These are phyloP conservation scores for Sequoiadendron giganteum DNA, from an alignment of 75 land plant genomes.

Conservation along the genomic window DNA sequence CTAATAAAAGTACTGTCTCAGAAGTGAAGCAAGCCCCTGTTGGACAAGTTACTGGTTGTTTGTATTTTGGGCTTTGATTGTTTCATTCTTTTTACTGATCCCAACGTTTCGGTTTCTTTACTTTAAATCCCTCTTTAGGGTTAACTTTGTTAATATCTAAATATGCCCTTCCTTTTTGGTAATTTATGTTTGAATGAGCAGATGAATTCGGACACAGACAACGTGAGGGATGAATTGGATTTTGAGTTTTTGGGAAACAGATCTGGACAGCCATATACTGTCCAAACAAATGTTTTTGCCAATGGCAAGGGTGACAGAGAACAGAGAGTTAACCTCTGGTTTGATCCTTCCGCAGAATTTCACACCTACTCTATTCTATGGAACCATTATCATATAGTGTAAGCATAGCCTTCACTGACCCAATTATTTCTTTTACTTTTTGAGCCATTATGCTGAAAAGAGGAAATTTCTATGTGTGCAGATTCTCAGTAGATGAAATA, in stretches of 20 bases:
- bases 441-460: neutral
- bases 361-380: slow-evolving; percentile 53
- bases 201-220: slow-evolving; percentile 54
- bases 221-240: slow-evolving; percentile 50
- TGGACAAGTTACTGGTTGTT: neutral
- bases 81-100: neutral
- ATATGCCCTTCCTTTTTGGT: neutral
- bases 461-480: slow-evolving; percentile 21
- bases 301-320: slow-evolving; percentile 62
- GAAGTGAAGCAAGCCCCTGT: neutral
- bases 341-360: slow-evolving; percentile 55
- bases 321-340: slow-evolving; percentile 68
- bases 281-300: slow-evolving; percentile 60
- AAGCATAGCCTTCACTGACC: slow-evolving; percentile 6
- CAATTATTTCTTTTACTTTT: neutral
- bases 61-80: neutral
- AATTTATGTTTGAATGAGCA: slow-evolving; percentile 8
- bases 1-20: too few species aligned
- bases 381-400: slow-evolving; percentile 52
- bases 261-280: slow-evolving; percentile 61
- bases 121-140: neutral
- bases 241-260: slow-evolving; percentile 75
- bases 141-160: too few species aligned
- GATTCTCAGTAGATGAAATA: slow-evolving; percentile 67
- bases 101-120: neutral